Conservation (phyloP, 208 protist species). For the Entamoeba moshkovskii region DNA sequence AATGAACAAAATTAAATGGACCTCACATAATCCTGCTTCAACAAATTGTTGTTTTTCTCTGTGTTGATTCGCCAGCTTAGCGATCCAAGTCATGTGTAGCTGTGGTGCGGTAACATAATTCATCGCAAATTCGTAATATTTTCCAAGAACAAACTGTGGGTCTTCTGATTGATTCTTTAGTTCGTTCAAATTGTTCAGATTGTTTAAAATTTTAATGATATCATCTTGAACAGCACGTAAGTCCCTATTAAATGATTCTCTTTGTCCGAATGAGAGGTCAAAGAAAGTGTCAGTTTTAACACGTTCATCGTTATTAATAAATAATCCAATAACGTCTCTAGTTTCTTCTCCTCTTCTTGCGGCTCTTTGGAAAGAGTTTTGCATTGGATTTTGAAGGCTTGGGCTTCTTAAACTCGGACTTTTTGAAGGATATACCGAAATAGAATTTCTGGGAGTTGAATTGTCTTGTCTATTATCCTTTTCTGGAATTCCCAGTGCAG, state of each 20-base stretch:
- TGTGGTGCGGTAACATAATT: background rate
- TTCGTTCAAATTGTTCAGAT: background rate
- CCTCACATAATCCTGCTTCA: background rate
- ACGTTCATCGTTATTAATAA: background rate
- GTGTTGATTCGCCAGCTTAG: background rate
- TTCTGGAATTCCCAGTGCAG: background rate
- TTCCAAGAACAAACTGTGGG: background rate
- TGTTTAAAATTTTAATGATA: background rate
- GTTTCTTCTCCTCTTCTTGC: background rate
- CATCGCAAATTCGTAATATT: background rate
- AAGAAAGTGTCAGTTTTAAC: background rate
- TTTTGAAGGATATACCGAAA: background rate
- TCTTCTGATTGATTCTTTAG: background rate
- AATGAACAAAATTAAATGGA: background rate
- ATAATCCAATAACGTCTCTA: background rate
- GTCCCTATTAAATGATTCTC: background rate
- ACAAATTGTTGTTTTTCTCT: background rate
- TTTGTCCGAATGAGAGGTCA: background rate
- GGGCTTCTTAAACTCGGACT: background rate
- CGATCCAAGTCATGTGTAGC: background rate
- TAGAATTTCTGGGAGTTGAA: too few species aligned
- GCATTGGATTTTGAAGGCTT: background rate
- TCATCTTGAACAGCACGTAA: background rate
- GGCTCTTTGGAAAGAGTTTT: background rate
- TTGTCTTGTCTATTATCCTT: background rate